Evolutionary conservation across 805 yeast genomes (phyloP).

Genomic region (Cyberlindnera mycetangii): DNA sequence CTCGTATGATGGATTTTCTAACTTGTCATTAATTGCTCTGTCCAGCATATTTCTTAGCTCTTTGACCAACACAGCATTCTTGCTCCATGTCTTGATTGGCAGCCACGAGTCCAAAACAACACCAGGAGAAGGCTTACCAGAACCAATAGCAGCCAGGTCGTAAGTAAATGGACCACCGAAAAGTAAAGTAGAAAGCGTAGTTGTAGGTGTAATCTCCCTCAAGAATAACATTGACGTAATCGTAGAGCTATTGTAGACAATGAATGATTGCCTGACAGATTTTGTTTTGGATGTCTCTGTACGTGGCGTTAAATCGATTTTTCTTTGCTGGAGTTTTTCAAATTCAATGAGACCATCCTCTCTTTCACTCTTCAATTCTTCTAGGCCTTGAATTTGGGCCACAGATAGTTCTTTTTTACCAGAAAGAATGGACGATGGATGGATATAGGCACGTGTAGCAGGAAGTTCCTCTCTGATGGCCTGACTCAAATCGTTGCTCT

Average conservation of each 20-base stretch:
- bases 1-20: conserved; percentile 46
- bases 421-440: conserved; percentile 81
- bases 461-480: conserved; percentile 38
- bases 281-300: conserved; percentile 23
- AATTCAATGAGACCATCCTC: conserved; percentile 42
- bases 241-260: conserved; percentile 58
- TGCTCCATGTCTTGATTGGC: conserved; percentile 90
- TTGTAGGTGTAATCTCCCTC: conserved; percentile 76
- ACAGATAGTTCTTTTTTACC: conserved; percentile 33
- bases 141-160: conserved; percentile 43
- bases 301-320: conserved; percentile 41
- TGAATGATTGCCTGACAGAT: conserved; percentile 50
- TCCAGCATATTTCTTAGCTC: conserved; percentile 67
- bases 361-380: conserved; percentile 29
- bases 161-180: conserved; percentile 75
- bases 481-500: conserved; percentile 10
- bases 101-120: conserved; percentile 86
- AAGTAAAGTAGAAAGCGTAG: conserved; percentile 65
- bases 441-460: conserved; percentile 72
- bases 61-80: conserved; percentile 82
- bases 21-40: conserved; percentile 56
- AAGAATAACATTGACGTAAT: conserved; percentile 67
- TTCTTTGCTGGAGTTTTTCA: conserved; percentile 26
- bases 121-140: conserved; percentile 68
- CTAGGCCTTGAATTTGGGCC: conserved; percentile 23